Evolutionary conservation across 1,284 basidiomycete species (phyloP).

Genomic region (Ceratobasidium sp.): DNA sequence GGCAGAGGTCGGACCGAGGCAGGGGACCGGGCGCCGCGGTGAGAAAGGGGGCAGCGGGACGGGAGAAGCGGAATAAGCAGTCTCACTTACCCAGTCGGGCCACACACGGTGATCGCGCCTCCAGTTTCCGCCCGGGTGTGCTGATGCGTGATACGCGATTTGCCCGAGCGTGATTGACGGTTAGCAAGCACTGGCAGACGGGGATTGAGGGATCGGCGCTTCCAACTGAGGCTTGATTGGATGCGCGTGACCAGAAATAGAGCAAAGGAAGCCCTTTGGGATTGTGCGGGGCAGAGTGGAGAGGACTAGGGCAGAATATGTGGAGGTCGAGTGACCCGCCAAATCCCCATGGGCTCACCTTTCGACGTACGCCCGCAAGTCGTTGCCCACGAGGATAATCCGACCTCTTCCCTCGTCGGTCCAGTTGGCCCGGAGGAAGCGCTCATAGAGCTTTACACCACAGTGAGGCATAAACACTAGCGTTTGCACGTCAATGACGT

Average conservation of each 20-base stretch:
- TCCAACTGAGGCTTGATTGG: slow-evolving; percentile 22
- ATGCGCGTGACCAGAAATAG: slow-evolving; percentile 13
- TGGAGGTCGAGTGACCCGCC: slow-evolving; percentile 19
- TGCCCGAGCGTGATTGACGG: slow-evolving; percentile 12
- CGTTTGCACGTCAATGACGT: slow-evolving; percentile 58
- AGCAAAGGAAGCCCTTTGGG: not conserved
- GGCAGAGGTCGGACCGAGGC: slow-evolving; percentile 47
- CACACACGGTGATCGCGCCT: slow-evolving; percentile 55
- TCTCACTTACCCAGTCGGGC: slow-evolving; percentile 55
- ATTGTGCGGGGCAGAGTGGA: slow-evolving; percentile 5
- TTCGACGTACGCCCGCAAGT: slow-evolving; percentile 57
- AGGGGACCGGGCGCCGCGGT: too few species aligned
- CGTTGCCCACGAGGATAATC: slow-evolving; percentile 61
- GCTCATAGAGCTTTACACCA: slow-evolving; percentile 74
- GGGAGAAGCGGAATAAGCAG: slow-evolving; percentile 32
- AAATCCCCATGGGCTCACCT: slow-evolving; percentile 59
- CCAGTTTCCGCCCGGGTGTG: slow-evolving; percentile 54
- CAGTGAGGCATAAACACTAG: slow-evolving; percentile 82
- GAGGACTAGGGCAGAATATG: slow-evolving; percentile 27
- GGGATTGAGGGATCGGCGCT: slow-evolving; percentile 42
- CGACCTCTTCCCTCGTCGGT: slow-evolving; percentile 54
- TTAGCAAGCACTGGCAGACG: not conserved
- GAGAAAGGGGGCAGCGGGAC: slow-evolving; percentile 5
- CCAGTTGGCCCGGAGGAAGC: slow-evolving; percentile 71
- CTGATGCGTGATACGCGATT: slow-evolving; percentile 48